phyloP scores from a whole-genome alignment of 2,329 filamentous ascomycete species.

The Samsoniella hepiali region DNA sequence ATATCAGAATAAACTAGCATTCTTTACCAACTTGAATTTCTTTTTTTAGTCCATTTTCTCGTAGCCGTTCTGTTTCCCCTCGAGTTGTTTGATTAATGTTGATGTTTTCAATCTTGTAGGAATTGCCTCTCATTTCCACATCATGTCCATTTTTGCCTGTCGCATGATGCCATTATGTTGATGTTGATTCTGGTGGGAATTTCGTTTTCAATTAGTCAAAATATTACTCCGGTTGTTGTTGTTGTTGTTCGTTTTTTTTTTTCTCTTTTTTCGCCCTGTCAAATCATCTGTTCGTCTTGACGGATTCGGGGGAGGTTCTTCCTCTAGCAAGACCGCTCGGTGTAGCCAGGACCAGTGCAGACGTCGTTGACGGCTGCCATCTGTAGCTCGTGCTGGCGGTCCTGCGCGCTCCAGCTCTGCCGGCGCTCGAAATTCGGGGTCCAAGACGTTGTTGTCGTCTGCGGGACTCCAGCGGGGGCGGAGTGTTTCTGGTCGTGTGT shows the following conservation, averaged over 20 bases:
- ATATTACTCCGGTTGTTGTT: background rate
- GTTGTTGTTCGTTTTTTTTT: background rate
- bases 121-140: no score
- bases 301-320: background rate
- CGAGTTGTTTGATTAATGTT: background rate
- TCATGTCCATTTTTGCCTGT: no score
- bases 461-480: no score
- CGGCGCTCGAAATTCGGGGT: conserved; percentile 44
- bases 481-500: no score
- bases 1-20: background rate
- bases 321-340: conserved; percentile 31
- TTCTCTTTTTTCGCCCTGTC: background rate
- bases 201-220: no score
- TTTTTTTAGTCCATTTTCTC: background rate
- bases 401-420: conserved; percentile 53
- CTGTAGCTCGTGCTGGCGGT: conserved; percentile 51
- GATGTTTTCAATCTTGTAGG: background rate
- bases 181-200: no score
- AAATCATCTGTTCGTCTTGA: background rate
- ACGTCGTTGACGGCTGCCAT: conserved; percentile 41
- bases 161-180: no score
- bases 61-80: background rate
- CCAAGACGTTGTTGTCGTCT: conserved; percentile 33
- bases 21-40: background rate
- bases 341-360: conserved; percentile 41